Conservation (phyloP, 179 eudicot species). For the Amaranthus tricolor region DNA sequence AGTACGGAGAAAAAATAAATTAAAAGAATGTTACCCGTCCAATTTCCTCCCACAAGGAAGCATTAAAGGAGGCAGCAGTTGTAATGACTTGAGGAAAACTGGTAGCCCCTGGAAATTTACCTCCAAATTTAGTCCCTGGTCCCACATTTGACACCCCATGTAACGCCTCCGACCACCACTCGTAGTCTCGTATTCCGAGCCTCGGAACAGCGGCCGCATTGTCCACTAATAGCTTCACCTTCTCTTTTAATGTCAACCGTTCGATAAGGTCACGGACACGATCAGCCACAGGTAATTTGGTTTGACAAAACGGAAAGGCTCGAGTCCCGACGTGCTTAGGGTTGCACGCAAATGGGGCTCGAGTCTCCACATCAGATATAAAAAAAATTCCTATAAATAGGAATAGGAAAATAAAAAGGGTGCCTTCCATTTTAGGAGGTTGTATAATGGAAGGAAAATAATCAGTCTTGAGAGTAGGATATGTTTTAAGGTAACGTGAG, state of each 20-base stretch:
- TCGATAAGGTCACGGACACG: constrained; percentile 52
- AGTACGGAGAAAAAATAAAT: not conserved
- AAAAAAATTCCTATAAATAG: constrained; percentile 27
- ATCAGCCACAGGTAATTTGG: constrained; percentile 26
- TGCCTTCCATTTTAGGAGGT: constrained; percentile 20
- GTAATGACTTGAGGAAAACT: constrained; percentile 71
- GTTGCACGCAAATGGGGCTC: constrained; percentile 57
- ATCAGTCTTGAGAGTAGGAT: not conserved
- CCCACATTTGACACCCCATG: constrained; percentile 73
- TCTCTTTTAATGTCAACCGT: constrained; percentile 53
- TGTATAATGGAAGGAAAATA: constrained; percentile 5
- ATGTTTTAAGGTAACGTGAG: constrained; percentile 9
- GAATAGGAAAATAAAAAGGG: not conserved
- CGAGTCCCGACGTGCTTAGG: constrained; percentile 31
- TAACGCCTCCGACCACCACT: constrained; percentile 86
- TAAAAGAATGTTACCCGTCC: constrained; percentile 49
- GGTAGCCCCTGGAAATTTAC: constrained; percentile 60
- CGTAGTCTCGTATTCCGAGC: constrained; percentile 54
- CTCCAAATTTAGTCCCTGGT: constrained; percentile 63
- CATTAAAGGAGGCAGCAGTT: constrained; percentile 67
- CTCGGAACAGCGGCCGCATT: constrained; percentile 57
- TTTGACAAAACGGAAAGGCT: constrained; percentile 38
- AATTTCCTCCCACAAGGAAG: constrained; percentile 60
- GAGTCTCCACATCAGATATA: constrained; percentile 19
- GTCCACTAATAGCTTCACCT: constrained; percentile 48